A percentile compares a stretch with the other conserved stretches of the same genome.
Evolutionary conservation across 192 early-diverging fungal species (phyloP).

Genomic region (Chytriomyces confervae): DNA sequence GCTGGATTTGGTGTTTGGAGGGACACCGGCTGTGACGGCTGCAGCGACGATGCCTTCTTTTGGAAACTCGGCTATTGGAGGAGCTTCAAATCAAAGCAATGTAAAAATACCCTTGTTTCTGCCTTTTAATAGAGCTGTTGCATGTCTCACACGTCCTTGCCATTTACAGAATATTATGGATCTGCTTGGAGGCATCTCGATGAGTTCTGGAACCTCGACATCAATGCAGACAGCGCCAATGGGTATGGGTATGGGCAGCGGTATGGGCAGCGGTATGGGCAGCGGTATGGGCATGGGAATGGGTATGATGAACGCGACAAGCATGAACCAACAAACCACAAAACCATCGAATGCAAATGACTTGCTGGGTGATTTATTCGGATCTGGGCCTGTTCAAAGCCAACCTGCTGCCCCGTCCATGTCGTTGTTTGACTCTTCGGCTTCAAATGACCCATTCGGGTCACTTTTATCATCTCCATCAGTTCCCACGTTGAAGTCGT

Average conservation of each 20-base stretch:
- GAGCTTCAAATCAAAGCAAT: not conserved
- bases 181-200: conserved; percentile 59
- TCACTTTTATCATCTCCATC: conserved; percentile 71
- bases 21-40: conserved; percentile 3
- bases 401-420: conserved; percentile 40
- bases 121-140: not conserved
- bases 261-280: too few relatives aligned
- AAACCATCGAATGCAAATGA: conserved; percentile 39
- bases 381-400: conserved; percentile 28
- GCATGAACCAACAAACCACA: not conserved
- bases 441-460: conserved; percentile 43
- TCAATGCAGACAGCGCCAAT: not conserved
- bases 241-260: not conserved
- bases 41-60: conserved; percentile 1
- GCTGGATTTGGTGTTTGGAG: conserved; percentile 53
- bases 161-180: conserved; percentile 62
- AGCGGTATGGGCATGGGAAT: not conserved
- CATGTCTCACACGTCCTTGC: conserved; percentile 1
- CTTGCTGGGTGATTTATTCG: conserved; percentile 63
- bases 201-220: conserved; percentile 25
- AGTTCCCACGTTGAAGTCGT: conserved; percentile 36
- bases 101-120: not conserved
- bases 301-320: not conserved
- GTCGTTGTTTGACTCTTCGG: conserved; percentile 19
- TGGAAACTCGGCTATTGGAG: not conserved